phyloP scores from a whole-genome alignment of 2,329 filamentous ascomycete genomes.

The Xylariaceae sp. region DNA sequence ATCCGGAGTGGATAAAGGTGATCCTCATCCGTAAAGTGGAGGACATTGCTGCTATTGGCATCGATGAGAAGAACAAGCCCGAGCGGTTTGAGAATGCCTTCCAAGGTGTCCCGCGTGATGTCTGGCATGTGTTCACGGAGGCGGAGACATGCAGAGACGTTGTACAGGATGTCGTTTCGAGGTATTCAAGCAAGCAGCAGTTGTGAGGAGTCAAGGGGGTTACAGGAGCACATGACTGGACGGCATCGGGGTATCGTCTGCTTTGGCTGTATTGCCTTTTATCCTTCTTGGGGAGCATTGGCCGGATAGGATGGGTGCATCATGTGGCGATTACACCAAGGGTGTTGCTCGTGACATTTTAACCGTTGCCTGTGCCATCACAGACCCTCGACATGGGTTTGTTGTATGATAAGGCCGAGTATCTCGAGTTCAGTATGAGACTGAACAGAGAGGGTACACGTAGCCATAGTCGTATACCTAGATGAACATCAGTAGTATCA shows the following conservation, averaged over 20 bases:
- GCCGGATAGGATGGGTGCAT: neutral
- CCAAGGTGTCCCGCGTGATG: constrained; percentile 58
- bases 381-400: neutral
- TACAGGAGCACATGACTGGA: neutral
- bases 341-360: neutral
- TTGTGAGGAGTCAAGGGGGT: neutral
- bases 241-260: neutral
- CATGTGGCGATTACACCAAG: neutral
- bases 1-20: constrained; percentile 70
- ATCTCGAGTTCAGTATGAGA: neutral
- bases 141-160: constrained; percentile 57
- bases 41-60: constrained; percentile 63
- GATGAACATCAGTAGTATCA: neutral
- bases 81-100: constrained; percentile 81
- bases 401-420: neutral
- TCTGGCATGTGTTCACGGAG: constrained; percentile 81
- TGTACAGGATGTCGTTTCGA: constrained; percentile 32
- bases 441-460: neutral
- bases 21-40: constrained; percentile 83
- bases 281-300: neutral
- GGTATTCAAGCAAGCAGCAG: neutral
- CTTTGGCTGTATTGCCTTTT: neutral
- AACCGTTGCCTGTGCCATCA: neutral
- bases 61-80: constrained; percentile 67
- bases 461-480: too few relatives aligned